These are phyloP conservation scores for Protomyces gravidus DNA, from an alignment of 1,139 yeast genomes.

Conservation along the genomic window DNA sequence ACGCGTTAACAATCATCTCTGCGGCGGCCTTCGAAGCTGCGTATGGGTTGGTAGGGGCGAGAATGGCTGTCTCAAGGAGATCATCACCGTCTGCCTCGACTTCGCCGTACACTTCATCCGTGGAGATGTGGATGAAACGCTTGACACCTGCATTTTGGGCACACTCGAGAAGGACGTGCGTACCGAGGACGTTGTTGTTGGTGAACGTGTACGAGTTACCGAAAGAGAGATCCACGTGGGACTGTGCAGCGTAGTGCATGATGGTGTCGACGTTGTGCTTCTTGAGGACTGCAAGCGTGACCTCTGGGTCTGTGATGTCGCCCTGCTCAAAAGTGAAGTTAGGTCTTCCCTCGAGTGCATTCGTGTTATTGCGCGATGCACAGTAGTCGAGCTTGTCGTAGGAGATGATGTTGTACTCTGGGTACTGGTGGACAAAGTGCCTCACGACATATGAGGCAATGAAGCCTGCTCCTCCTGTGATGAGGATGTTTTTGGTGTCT, in stretches of 20 bases:
- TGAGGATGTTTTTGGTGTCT: conserved; percentile 40
- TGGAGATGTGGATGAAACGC: conserved; percentile 51
- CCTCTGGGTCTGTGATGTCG: conserved; percentile 44
- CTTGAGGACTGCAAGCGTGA: conserved; percentile 36
- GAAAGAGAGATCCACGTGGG: conserved; percentile 56
- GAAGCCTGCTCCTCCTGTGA: conserved; percentile 61
- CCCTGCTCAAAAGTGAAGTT: conserved; percentile 41
- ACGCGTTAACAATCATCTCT: conserved; percentile 52
- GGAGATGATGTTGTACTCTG: conserved; percentile 46
- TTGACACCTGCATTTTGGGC: conserved; percentile 39
- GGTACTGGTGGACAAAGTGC: conserved; percentile 44
- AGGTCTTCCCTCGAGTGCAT: conserved; percentile 37
- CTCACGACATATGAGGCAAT: conserved; percentile 53
- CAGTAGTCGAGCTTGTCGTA: conserved; percentile 49
- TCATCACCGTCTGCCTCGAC: conserved; percentile 38
- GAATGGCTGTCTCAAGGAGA: conserved; percentile 43
- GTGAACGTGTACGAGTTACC: conserved; percentile 43
- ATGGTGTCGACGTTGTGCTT: conserved; percentile 42
- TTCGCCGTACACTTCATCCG: conserved; percentile 62
- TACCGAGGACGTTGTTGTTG: conserved; percentile 49
- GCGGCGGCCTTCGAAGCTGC: conserved; percentile 58
- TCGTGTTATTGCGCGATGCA: conserved; percentile 37
- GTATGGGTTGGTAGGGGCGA: conserved; percentile 58
- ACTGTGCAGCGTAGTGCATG: conserved; percentile 57
- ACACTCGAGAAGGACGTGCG: conserved; percentile 52